A percentile compares a stretch with the other conserved stretches of the same genome.
phyloP scores from a whole-genome alignment of 345 rosid species.

The Conringia planisiliqua region DNA sequence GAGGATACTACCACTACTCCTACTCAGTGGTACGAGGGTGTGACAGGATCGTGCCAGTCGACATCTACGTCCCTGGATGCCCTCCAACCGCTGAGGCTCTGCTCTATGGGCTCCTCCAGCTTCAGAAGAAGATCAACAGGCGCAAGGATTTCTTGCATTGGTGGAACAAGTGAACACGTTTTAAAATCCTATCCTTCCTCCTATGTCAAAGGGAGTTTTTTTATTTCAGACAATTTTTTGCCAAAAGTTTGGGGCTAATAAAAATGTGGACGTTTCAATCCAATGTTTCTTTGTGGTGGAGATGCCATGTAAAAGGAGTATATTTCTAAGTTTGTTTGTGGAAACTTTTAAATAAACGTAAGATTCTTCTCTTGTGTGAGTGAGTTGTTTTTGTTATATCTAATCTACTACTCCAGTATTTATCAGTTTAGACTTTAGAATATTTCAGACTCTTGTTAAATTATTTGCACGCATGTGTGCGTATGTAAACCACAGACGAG shows the following conservation, averaged over 20 bases:
- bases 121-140: conserved; percentile 96
- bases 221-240: conserved; percentile 20
- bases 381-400: background rate
- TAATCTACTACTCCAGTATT: background rate
- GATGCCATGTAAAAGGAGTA: conserved; percentile 31
- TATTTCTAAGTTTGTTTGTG: conserved; percentile 13
- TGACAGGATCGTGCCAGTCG: conserved; percentile 95
- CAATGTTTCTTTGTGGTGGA: conserved; percentile 29
- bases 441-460: too few species aligned
- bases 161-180: conserved; percentile 77
- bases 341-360: conserved; percentile 3
- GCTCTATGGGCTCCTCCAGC: conserved; percentile 88
- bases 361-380: conserved; percentile 3
- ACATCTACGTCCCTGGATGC: conserved; percentile 95
- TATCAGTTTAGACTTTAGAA: too few species aligned
- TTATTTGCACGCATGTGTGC: too few species aligned
- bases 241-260: conserved; percentile 18
- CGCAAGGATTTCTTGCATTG: conserved; percentile 93
- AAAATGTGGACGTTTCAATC: conserved; percentile 28
- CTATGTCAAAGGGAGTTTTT: background rate
- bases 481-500: too few species aligned
- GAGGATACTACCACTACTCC: conserved; percentile 97
- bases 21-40: conserved; percentile 97
- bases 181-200: background rate
- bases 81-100: conserved; percentile 98